Evolutionary conservation across 208 protist species (phyloP), one percentile per base, ranked within the genome.

Genomic region (Histomonas meleagridis): DNA sequence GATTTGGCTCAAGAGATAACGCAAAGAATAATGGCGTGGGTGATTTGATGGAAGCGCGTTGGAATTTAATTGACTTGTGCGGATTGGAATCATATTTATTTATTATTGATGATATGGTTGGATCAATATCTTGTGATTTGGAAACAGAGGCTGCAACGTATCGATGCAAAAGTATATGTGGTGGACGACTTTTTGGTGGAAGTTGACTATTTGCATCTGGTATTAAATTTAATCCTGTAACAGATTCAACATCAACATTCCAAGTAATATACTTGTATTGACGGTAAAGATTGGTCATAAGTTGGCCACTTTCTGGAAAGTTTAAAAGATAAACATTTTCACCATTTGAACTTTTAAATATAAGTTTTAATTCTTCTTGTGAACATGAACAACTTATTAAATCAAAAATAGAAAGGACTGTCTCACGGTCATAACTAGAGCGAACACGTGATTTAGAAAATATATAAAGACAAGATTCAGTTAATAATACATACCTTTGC

Each of bases 391-490:
- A 43, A 32, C 14, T 18, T 10, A 86, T 4, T 2, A 86, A 23
- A 55, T 86, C 46, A 28, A 86, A 86, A 26, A 86, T 86, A 12
- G 76, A 86, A 55, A 55, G 46, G 5, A 38, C 38, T 49, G 51
- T 43, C 26, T 0, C 26, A 26, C 51, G n/a, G 26, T 55, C 76
- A 28, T 51, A 86, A 26, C 3, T 86, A 43, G 32, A 26, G 9
- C 55, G 51, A 5, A 55, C 55, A 7, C 14, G 38, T 51, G 76
- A 38, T 86, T 86, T 86, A n/a, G 23, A 55, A 12, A 86, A 55
- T 28, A 86, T 51, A 55, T 86, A 86, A 40, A 86, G 38, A 55
- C 46, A 51, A 28, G 46, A 86, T 55, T 86, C 76, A 38, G 76
- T 86, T n/a, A 86, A 55, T 32, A 86, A 35, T 38, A 86, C n/a